Conservation (phyloP, 345 rosid species). For the Dipteronia sinensis region DNA sequence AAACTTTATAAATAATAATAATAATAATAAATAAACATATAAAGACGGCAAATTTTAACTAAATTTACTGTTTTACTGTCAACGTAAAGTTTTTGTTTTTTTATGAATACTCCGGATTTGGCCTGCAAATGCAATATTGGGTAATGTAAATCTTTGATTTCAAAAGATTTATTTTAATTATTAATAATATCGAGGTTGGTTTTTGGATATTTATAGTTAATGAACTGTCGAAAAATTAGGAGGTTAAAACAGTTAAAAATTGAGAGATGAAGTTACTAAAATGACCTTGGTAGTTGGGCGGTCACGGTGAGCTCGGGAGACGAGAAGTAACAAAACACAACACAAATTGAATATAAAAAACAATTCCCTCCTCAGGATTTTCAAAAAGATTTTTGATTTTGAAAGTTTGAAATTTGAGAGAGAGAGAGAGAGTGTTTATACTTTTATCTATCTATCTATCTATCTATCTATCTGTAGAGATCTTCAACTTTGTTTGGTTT, state of each 20-base stretch:
- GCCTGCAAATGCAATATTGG: slow-evolving; percentile 13
- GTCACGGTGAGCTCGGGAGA: slow-evolving; percentile 26
- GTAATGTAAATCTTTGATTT: too few species aligned
- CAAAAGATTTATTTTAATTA: too few species aligned
- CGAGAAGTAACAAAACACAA: background rate
- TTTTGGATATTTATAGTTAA: background rate
- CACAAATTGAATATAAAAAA: background rate
- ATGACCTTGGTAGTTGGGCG: background rate
- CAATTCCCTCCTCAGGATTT: background rate
- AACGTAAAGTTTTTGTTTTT: background rate
- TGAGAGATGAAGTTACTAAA: slow-evolving; percentile 5
- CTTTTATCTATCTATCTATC: too few species aligned
- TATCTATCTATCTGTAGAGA: background rate
- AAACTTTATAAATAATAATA: background rate
- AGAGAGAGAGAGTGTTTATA: background rate
- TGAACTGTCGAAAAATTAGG: background rate
- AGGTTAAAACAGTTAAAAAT: background rate
- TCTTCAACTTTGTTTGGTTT: background rate
- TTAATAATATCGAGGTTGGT: too few species aligned
- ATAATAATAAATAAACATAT: background rate
- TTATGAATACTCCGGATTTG: slow-evolving; percentile 8
- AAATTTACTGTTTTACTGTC: background rate
- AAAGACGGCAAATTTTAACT: background rate
- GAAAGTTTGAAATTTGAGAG: slow-evolving; percentile 8
- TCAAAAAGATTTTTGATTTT: background rate